phyloP scores from a whole-genome alignment of 176 grass and related monocot species.

The Zoysia pacifica region DNA sequence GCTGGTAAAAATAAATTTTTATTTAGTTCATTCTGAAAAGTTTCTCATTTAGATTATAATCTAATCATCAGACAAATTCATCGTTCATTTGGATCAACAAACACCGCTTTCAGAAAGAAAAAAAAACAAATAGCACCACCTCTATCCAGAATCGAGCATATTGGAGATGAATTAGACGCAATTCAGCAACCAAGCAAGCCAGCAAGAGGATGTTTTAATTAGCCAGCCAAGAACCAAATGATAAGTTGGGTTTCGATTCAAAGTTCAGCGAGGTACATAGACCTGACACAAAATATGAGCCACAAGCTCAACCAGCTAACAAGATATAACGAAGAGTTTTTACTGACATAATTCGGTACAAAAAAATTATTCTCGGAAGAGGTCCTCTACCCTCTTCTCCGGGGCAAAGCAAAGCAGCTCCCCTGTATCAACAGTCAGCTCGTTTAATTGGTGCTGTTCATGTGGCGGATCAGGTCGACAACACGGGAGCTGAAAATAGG shows the following conservation, averaged over 20 bases:
- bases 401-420: constrained; percentile 27
- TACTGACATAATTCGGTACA: constrained; percentile 19
- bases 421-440: constrained; percentile 24
- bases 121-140: too few species aligned
- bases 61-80: too few species aligned
- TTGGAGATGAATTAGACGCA: too few species aligned
- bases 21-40: too few species aligned
- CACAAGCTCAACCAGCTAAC: constrained; percentile 22
- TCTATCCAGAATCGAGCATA: too few species aligned
- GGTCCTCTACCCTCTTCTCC: constrained; percentile 21
- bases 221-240: background rate
- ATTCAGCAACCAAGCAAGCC: background rate
- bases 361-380: constrained; percentile 51
- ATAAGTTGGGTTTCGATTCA: background rate
- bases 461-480: constrained; percentile 86
- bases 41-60: too few species aligned
- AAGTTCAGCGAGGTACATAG: background rate
- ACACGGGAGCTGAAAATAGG: constrained; percentile 67
- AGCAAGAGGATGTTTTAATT: background rate
- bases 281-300: constrained; percentile 35
- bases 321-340: constrained; percentile 27
- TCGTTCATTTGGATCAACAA: too few species aligned
- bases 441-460: constrained; percentile 59
- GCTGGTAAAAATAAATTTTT: too few species aligned
- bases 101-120: too few species aligned